These are phyloP conservation scores for Hyaloscypha variabilis DNA, from an alignment of 495 filamentous ascomycete genomes.

Conservation along the genomic window DNA sequence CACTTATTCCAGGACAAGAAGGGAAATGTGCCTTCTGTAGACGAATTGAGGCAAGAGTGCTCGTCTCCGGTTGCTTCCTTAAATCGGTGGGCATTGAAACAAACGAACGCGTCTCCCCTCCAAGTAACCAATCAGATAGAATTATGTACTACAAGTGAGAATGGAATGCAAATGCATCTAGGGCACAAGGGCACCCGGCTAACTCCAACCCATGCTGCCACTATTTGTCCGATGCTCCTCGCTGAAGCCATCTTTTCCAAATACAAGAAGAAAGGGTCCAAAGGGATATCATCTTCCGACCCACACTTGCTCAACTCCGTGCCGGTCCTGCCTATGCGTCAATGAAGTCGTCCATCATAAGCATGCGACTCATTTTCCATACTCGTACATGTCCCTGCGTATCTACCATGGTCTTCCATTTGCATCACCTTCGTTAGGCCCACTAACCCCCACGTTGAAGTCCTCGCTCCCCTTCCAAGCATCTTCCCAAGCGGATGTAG, in stretches of 20 bases:
- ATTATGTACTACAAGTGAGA: not conserved
- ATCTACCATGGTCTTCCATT: conserved; percentile 17
- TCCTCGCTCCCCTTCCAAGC: conserved; percentile 1
- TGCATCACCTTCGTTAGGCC: not conserved
- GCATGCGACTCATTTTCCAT: not conserved
- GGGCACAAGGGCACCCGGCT: not conserved
- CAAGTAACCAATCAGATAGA: too few relatives aligned
- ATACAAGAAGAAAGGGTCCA: not conserved
- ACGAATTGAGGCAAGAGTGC: too few relatives aligned
- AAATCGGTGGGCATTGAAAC: too few relatives aligned
- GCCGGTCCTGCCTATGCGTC: not conserved
- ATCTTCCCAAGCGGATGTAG: not conserved
- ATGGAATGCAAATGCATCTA: not conserved
- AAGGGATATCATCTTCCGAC: not conserved
- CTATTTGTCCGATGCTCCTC: not conserved
- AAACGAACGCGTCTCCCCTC: too few relatives aligned
- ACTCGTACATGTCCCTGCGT: not conserved
- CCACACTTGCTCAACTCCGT: not conserved
- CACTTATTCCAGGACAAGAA: too few relatives aligned
- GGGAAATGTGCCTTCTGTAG: too few relatives aligned
- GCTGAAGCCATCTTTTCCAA: too few relatives aligned
- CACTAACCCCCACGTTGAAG: not conserved
- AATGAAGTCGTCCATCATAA: not conserved
- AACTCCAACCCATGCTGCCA: not conserved
- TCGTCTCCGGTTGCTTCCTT: too few relatives aligned